Evolutionary conservation across 2,329 filamentous ascomycete genomes (phyloP).

Genomic region (Pseudogymnoascus sp.): DNA sequence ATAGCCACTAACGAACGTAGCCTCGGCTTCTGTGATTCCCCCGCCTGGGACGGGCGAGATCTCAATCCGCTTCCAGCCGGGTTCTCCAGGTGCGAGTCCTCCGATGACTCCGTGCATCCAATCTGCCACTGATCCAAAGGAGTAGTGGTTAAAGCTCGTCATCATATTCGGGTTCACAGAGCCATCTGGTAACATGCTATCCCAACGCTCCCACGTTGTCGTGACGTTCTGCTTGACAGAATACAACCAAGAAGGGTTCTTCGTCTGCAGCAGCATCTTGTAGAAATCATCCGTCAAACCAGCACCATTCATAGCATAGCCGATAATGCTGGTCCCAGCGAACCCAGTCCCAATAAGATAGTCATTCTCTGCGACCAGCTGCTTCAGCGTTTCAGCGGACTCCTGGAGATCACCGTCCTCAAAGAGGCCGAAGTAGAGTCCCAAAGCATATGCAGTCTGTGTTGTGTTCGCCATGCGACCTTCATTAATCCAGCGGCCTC

Average conservation of each 20-base stretch:
- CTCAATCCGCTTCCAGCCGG: slow-evolving; percentile 23
- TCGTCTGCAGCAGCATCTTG: slow-evolving; percentile 28
- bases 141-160: slow-evolving; percentile 34
- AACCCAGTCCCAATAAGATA: slow-evolving; percentile 16
- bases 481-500: background rate
- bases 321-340: slow-evolving; percentile 19
- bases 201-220: slow-evolving; percentile 33
- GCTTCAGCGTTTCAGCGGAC: slow-evolving; percentile 10
- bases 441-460: slow-evolving; percentile 18
- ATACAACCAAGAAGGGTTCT: slow-evolving; percentile 27
- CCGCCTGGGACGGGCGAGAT: background rate
- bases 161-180: slow-evolving; percentile 30
- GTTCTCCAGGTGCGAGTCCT: slow-evolving; percentile 22
- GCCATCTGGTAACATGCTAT: slow-evolving; percentile 28
- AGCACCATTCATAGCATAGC: background rate
- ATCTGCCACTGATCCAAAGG: slow-evolving; percentile 30
- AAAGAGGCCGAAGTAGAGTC: slow-evolving; percentile 16
- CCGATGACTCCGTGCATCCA: slow-evolving; percentile 31
- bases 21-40: background rate
- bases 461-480: slow-evolving; percentile 15
- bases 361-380: background rate
- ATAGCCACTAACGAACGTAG: background rate
- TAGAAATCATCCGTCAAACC: slow-evolving; percentile 16
- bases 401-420: slow-evolving; percentile 3
- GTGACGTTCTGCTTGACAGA: slow-evolving; percentile 30